Base-by-base conservation (phyloP, 371 early-diverging fungal genomes). In the Parasitella parasitica region DNA sequence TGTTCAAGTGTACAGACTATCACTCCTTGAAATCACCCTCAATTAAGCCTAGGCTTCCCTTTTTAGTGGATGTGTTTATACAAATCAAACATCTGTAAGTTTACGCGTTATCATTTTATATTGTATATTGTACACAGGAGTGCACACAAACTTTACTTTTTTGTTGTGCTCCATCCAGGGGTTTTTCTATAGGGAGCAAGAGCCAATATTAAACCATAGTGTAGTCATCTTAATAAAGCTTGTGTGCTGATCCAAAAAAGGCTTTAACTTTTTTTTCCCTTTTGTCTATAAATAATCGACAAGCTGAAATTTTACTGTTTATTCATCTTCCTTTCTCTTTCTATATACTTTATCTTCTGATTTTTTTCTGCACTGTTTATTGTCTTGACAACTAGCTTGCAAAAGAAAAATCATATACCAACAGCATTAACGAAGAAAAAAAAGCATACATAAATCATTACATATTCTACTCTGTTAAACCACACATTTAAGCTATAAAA, bases 351-450 rank as follows among this genome's bases (percentile, higher is more conserved):
- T 49, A 24, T 50, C 30, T 57, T 51, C 27, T 34, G n/a, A 13
- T 48, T 54, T 54, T 51, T 27, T 51, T 6, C 20, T 37, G 9
- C 34, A 30, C 27, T 39, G 35, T 58, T 57, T 30, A 48, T 64
- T 64, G 64, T 64, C 64, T 64, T 64, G 64, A 64, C 64, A 53
- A 64, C 46, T 16, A 41, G 30, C 27, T 43, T 39, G 12, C 16
- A 41, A 30, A 22, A 38, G 18, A 22, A 22, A 43, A 9, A 20
- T 22, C 18, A 38, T 43, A 43, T 43, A 43, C 43, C 43, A 43
- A 20, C 22, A 20, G 22, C 43, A 43, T 24, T 48, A 30, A 43
- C 28, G 35, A 26, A 57, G 9, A 41, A 57, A 16, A 28, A 30
- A 50, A 48, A 4, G 34, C 12, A 35, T 20, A 43, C 46, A 30